Evolutionary conservation across 2,329 filamentous ascomycete genomes (phyloP).

Genomic region (Periglandula ipomoeae): DNA sequence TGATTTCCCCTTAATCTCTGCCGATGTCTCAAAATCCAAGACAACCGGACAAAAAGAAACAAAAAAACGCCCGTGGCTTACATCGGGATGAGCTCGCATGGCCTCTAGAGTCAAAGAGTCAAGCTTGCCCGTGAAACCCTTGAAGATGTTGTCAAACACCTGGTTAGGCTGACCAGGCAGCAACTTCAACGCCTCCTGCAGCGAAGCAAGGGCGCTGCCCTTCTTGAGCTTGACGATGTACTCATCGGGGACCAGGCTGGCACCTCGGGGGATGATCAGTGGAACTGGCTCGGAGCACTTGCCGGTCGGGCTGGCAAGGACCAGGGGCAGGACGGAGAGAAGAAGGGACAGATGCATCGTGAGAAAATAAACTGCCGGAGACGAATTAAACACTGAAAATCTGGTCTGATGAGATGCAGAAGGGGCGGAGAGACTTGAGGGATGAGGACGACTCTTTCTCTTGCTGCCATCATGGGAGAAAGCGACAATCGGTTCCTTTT

Average conservation of each 20-base stretch:
- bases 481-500: no score
- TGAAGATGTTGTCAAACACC: neutral
- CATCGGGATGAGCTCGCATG: neutral
- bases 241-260: neutral
- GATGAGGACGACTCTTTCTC: neutral
- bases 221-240: neutral
- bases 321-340: slow-evolving; percentile 10
- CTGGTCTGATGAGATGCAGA: neutral
- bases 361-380: neutral
- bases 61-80: neutral
- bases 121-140: neutral
- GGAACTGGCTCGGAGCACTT: slow-evolving; percentile 13
- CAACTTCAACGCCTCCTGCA: neutral
- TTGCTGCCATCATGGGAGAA: no score
- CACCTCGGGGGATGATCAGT: slow-evolving; percentile 8
- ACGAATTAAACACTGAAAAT: neutral
- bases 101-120: neutral
- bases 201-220: neutral
- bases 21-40: no score
- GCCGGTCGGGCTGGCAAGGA: slow-evolving; percentile 9
- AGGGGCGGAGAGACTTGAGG: neutral
- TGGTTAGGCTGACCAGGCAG: neutral
- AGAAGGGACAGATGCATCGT: slow-evolving; percentile 10
- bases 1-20: no score
- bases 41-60: neutral